Percentiles rank a stretch among this genome's conserved stretches.
Evolutionary conservation across 2,329 filamentous ascomycete species (phyloP).

Genomic region (Amauroascus niger): DNA sequence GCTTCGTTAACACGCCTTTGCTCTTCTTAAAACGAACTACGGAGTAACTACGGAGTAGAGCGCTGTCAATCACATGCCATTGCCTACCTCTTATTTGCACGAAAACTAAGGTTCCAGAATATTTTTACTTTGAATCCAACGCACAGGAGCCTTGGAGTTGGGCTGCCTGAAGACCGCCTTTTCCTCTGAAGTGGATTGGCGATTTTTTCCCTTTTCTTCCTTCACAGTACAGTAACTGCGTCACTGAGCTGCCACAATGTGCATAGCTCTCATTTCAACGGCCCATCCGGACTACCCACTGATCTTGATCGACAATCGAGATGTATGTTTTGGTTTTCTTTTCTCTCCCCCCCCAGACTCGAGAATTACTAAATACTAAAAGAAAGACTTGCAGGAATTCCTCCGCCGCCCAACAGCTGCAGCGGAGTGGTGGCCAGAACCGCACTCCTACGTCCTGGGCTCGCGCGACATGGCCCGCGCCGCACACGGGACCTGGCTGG

Average conservation of each 20-base stretch:
- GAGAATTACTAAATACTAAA: slow-evolving; percentile 6
- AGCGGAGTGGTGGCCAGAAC: slow-evolving; percentile 51
- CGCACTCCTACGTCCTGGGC: slow-evolving; percentile 48
- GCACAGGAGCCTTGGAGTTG: no score
- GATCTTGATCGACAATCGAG: slow-evolving; percentile 67
- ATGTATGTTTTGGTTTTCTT: no score
- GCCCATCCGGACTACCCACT: slow-evolving; percentile 65
- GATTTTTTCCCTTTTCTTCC: background rate
- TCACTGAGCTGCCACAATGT: slow-evolving; percentile 45
- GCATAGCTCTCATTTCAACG: slow-evolving; percentile 66
- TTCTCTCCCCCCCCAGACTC: background rate
- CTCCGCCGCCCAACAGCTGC: slow-evolving; percentile 51
- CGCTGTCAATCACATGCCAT: no score
- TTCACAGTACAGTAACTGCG: background rate
- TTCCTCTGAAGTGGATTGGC: no score
- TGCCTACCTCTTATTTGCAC: no score
- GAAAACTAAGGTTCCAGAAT: no score
- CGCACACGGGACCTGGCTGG: slow-evolving; percentile 56
- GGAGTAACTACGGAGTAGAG: no score
- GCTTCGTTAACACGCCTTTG: no score
- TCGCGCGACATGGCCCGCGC: slow-evolving; percentile 53
- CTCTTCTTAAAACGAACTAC: no score
- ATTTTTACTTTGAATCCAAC: no score
- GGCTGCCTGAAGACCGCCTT: no score
- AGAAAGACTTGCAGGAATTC: slow-evolving; percentile 43